Percentiles rank a stretch among this genome's conserved stretches.
These are phyloP conservation scores for Fusarium chlamydosporum DNA, from an alignment of 2,329 filamentous ascomycete species.

Conservation along the genomic window DNA sequence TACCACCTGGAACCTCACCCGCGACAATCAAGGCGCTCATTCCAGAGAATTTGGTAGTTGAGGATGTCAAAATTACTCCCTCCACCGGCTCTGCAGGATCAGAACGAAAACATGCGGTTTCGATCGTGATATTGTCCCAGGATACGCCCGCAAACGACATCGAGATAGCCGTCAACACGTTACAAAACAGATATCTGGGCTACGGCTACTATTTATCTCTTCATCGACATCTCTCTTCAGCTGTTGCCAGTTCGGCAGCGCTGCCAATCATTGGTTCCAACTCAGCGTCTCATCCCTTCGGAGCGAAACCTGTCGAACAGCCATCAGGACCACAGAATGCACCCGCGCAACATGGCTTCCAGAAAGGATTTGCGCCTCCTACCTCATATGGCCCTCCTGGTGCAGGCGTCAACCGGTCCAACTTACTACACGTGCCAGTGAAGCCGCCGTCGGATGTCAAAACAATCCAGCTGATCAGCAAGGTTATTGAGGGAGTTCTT, in stretches of 20 bases:
- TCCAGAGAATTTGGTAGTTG: slow-evolving; percentile 73
- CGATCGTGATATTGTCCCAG: slow-evolving; percentile 84
- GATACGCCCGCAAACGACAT: slow-evolving; percentile 88
- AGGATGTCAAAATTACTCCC: slow-evolving; percentile 79
- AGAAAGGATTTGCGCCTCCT: slow-evolving; percentile 81
- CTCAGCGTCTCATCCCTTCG: slow-evolving; percentile 76
- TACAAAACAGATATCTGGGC: slow-evolving; percentile 89
- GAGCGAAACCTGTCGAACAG: slow-evolving; percentile 76
- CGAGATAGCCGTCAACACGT: slow-evolving; percentile 79
- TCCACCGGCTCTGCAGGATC: slow-evolving; percentile 64
- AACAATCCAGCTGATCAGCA: slow-evolving; percentile 87
- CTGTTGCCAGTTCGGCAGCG: slow-evolving; percentile 65
- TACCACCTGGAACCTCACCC: slow-evolving; percentile 72
- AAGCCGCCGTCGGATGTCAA: slow-evolving; percentile 82
- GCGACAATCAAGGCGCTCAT: slow-evolving; percentile 72
- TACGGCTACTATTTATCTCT: slow-evolving; percentile 86
- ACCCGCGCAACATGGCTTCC: slow-evolving; percentile 61
- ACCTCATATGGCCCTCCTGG: slow-evolving; percentile 70
- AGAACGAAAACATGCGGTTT: slow-evolving; percentile 80
- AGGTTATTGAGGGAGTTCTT: slow-evolving; percentile 83
- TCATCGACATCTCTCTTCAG: slow-evolving; percentile 86
- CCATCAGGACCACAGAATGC: slow-evolving; percentile 54
- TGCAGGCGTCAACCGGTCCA: slow-evolving; percentile 61
- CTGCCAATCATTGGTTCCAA: slow-evolving; percentile 54
- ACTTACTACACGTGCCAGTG: slow-evolving; percentile 77